phyloP scores from a whole-genome alignment of 1,284 basidiomycete species.

The Tetrapyrgos nigripes region DNA sequence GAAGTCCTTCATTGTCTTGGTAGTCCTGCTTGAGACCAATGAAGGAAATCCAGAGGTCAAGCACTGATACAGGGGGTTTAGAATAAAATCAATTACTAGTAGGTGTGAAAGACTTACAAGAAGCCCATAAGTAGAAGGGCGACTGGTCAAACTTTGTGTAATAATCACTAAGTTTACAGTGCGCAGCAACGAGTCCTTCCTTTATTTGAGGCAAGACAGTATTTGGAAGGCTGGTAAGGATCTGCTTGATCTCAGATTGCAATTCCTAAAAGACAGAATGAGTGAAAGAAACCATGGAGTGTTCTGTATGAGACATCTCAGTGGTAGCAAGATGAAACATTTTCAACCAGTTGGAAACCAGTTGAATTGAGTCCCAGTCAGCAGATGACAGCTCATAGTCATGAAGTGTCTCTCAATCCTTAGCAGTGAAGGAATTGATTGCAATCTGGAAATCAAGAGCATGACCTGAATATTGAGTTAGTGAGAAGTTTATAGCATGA shows the following conservation, averaged over 20 bases:
- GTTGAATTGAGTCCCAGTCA: slow-evolving; percentile 28
- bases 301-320: slow-evolving; percentile 31
- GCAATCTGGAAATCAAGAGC: slow-evolving; percentile 21
- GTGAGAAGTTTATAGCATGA: no score
- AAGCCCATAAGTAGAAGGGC: slow-evolving; percentile 16
- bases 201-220: slow-evolving; percentile 1
- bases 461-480: slow-evolving; percentile 21
- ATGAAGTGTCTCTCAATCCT: slow-evolving; percentile 18
- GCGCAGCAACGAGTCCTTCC: slow-evolving; percentile 13
- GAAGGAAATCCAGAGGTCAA: slow-evolving; percentile 24
- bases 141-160: slow-evolving; percentile 22
- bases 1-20: slow-evolving; percentile 11
- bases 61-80: slow-evolving; percentile 1
- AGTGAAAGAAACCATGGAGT: slow-evolving; percentile 26
- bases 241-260: slow-evolving; percentile 8
- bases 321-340: slow-evolving; percentile 28
- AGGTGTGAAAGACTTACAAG: slow-evolving; percentile 7
- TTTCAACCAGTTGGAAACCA: slow-evolving; percentile 30
- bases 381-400: slow-evolving; percentile 15
- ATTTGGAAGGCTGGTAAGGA: not conserved
- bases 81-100: not conserved
- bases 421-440: slow-evolving; percentile 20
- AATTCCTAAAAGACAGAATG: slow-evolving; percentile 23
- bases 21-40: slow-evolving; percentile 16
- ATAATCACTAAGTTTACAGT: slow-evolving; percentile 22